phyloP scores from a whole-genome alignment of 2,329 filamentous ascomycete species.

The Apiospora arundinis region DNA sequence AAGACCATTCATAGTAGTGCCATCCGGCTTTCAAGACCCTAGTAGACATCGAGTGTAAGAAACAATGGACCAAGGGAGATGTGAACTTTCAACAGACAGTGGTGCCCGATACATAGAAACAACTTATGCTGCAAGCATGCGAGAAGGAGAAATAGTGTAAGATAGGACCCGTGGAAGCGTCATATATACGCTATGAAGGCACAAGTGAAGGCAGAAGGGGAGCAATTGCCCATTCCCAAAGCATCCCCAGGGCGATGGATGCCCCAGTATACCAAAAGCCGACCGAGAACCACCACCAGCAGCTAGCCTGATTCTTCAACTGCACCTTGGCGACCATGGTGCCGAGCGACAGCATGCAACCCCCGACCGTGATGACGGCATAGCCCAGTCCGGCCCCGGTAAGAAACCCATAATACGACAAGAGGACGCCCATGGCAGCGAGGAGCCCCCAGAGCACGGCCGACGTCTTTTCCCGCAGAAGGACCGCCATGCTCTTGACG shows the following conservation, averaged over 20 bases:
- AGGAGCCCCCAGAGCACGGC: not conserved
- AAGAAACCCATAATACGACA: constrained; percentile 23
- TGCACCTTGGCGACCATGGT: constrained; percentile 39
- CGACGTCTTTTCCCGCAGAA: constrained; percentile 41
- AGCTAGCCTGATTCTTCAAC: constrained; percentile 36
- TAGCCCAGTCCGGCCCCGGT: constrained; percentile 31
- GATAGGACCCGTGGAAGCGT: no score
- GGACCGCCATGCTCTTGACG: constrained; percentile 57
- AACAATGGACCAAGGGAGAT: no score
- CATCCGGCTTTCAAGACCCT: no score
- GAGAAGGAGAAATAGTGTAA: no score
- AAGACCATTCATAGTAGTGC: no score
- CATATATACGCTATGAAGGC: no score
- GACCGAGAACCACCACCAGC: constrained; percentile 42
- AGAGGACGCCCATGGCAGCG: not conserved
- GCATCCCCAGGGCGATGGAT: constrained; percentile 35
- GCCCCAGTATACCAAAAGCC: constrained; percentile 41
- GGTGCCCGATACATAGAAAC: no score
- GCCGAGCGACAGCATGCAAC: constrained; percentile 34
- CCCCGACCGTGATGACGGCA: constrained; percentile 33
- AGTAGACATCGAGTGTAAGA: no score
- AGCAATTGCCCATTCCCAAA: constrained; percentile 19
- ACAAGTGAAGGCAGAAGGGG: no score
- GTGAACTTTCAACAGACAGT: no score
- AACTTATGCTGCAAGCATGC: no score